Evolutionary conservation across 2,329 filamentous ascomycete genomes (phyloP).

Genomic region (Reticulascus tulasneorum): DNA sequence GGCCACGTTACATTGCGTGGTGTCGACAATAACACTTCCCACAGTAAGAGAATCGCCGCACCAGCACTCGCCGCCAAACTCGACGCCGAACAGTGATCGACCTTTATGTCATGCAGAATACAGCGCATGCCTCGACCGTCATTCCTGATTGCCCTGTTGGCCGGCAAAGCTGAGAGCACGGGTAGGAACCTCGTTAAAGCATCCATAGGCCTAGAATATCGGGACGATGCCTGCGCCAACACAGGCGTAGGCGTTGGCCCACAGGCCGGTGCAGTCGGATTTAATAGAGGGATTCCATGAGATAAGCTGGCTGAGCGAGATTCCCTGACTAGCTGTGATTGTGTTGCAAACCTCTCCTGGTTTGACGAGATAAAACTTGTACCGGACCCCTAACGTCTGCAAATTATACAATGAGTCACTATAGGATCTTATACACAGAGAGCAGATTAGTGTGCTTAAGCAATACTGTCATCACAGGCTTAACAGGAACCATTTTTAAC

Average conservation of each 20-base stretch:
- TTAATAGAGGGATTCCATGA: constrained; percentile 9
- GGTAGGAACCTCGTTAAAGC: not conserved
- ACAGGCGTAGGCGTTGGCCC: constrained; percentile 5
- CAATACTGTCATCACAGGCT: too few relatives aligned
- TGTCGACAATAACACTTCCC: not conserved
- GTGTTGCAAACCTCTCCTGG: constrained; percentile 5
- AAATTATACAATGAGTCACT: too few relatives aligned
- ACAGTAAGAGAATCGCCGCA: not conserved
- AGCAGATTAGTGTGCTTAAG: too few relatives aligned
- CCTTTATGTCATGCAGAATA: not conserved
- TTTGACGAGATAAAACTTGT: constrained; percentile 9
- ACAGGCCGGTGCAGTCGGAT: constrained; percentile 2
- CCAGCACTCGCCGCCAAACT: constrained; percentile 1
- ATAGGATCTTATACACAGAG: too few relatives aligned
- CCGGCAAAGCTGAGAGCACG: not conserved
- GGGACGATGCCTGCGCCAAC: too few relatives aligned
- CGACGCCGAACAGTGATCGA: not conserved
- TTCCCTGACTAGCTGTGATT: constrained; percentile 12
- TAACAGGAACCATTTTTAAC: too few relatives aligned
- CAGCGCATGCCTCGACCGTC: not conserved
- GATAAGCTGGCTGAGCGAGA: constrained; percentile 19
- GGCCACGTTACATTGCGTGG: too few relatives aligned
- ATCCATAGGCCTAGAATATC: too few relatives aligned
- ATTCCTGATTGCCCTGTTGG: not conserved
- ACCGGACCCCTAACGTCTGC: too few relatives aligned